phyloP scores from a whole-genome alignment of 345 rosid species.

The Diplotaxis tenuifolia region DNA sequence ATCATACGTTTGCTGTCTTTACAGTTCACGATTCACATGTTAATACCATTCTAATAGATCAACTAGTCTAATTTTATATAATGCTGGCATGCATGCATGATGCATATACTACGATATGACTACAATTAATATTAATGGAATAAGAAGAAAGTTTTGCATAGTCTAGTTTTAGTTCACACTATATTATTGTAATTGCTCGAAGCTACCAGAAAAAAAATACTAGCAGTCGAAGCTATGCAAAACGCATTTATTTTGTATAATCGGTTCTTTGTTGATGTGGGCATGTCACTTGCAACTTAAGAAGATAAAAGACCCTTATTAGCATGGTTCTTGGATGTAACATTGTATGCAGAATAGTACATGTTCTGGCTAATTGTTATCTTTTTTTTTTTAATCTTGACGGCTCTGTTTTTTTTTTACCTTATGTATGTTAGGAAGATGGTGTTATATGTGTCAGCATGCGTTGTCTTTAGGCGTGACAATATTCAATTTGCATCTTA shows the following conservation, averaged over 20 bases:
- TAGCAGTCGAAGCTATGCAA: not conserved
- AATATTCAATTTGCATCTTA: constrained; percentile 35
- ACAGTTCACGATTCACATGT: constrained; percentile 40
- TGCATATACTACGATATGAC: not conserved
- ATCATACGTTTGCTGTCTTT: constrained; percentile 30
- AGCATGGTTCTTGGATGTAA: constrained; percentile 7
- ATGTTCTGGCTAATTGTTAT: not conserved
- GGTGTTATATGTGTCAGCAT: constrained; percentile 38
- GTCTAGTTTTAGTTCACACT: not conserved
- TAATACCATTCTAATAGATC: constrained; percentile 12
- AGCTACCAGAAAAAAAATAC: not conserved
- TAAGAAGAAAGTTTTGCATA: not conserved
- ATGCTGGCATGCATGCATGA: not conserved
- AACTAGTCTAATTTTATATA: constrained; percentile 22
- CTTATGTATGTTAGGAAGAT: constrained; percentile 1
- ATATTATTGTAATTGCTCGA: not conserved
- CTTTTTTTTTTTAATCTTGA: not conserved
- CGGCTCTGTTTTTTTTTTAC: not conserved
- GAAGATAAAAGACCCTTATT: not conserved
- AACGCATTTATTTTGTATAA: not conserved
- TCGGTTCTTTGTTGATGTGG: not conserved
- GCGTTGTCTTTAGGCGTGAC: constrained; percentile 44
- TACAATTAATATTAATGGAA: not conserved
- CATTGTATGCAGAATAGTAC: not conserved
- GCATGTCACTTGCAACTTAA: constrained; percentile 5